Evolutionary conservation across 164 flowering plant genomes (phyloP).

Genomic region (Aristolochia californica): DNA sequence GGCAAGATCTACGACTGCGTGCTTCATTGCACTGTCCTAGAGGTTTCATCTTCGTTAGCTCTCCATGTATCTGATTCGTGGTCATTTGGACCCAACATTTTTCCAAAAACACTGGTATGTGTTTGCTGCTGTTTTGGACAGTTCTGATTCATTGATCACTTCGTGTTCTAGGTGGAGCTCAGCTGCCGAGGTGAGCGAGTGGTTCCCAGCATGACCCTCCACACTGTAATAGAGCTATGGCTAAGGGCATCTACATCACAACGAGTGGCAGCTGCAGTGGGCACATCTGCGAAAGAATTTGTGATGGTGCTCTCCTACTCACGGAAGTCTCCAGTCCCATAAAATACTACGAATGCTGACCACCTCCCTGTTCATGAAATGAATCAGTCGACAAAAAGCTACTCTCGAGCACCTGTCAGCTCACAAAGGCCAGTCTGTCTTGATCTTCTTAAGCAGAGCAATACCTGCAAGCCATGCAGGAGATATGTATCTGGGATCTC

Average conservation of each 20-base stretch:
- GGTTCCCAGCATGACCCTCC: constrained; percentile 44
- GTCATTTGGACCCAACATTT: neutral
- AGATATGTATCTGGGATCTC: too few species aligned
- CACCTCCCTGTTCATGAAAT: too few species aligned
- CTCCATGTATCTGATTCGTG: neutral
- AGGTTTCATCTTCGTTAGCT: neutral
- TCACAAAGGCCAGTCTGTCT: too few species aligned
- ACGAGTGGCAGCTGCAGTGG: constrained; percentile 38
- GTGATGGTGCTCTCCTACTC: constrained; percentile 73
- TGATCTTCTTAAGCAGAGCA: too few species aligned
- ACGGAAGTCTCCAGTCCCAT: constrained; percentile 23
- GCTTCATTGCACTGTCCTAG: too few species aligned
- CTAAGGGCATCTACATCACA: constrained; percentile 34
- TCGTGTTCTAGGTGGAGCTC: constrained; percentile 56
- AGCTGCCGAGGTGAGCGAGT: constrained; percentile 58
- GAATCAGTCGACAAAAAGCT: too few species aligned
- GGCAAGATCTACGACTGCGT: too few species aligned
- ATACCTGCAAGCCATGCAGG: too few species aligned
- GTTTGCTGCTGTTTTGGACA: neutral
- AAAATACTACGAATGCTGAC: neutral
- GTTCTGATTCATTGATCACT: neutral
- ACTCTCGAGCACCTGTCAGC: too few species aligned
- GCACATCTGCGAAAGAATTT: constrained; percentile 76
- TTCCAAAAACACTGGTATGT: neutral
- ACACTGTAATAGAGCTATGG: constrained; percentile 59